These are phyloP conservation scores for Podaxis sp. DNA, from an alignment of 768 basidiomycete genomes.

Conservation along the genomic window DNA sequence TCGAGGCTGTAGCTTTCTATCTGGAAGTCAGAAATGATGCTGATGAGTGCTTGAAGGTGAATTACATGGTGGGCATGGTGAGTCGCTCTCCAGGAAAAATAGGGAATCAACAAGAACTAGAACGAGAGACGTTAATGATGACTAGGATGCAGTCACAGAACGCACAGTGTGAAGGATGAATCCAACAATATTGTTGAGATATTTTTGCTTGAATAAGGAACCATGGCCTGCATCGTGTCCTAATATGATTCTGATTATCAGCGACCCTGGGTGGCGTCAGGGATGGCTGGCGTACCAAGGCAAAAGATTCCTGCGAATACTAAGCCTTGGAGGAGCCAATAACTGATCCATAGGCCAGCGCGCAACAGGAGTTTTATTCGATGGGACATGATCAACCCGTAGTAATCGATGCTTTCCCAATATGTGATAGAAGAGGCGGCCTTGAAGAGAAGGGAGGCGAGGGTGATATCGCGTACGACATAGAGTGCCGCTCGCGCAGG, in stretches of 20 bases:
- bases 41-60: neutral
- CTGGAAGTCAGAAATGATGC: neutral
- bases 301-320: slow-evolving; percentile 53
- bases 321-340: slow-evolving; percentile 52
- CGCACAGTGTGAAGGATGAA: slow-evolving; percentile 45
- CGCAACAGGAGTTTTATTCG: slow-evolving; percentile 31
- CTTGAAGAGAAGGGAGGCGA: slow-evolving; percentile 40
- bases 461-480: slow-evolving; percentile 41
- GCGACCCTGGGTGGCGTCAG: neutral
- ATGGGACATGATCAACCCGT: slow-evolving; percentile 31
- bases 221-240: slow-evolving; percentile 48
- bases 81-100: slow-evolving; percentile 68
- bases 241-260: slow-evolving; percentile 12
- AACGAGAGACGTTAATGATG: slow-evolving; percentile 16
- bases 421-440: slow-evolving; percentile 43
- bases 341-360: slow-evolving; percentile 39
- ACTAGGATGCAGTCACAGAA: neutral
- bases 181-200: slow-evolving; percentile 44
- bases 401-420: slow-evolving; percentile 35
- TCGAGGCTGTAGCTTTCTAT: slow-evolving; percentile 67
- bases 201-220: slow-evolving; percentile 34
- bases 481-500: slow-evolving; percentile 38
- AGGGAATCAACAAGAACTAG: slow-evolving; percentile 51
- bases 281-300: slow-evolving; percentile 33
- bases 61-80: slow-evolving; percentile 67